Conservation (phyloP, 352 stramenopile genomes). For the Phytophthora nicotianae region DNA sequence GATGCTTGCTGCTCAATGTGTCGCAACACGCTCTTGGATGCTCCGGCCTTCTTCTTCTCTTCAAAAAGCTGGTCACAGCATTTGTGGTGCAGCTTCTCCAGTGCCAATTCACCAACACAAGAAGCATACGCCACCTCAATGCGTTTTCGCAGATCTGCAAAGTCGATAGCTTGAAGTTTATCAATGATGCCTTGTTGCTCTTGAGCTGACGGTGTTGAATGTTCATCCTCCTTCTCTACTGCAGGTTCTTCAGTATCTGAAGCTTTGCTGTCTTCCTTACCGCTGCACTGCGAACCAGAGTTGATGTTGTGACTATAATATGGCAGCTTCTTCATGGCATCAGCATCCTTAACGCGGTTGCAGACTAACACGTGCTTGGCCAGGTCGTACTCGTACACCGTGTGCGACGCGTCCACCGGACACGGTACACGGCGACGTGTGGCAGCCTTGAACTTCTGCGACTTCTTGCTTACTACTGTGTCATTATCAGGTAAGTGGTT, state of each 20-base stretch:
- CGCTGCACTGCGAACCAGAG: constrained; percentile 53
- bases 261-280: neutral
- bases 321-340: constrained; percentile 59
- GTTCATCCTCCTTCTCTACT: constrained; percentile 25
- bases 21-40: constrained; percentile 66
- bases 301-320: constrained; percentile 86
- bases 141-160: constrained; percentile 51
- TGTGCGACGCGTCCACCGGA: constrained; percentile 71
- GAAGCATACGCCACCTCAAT: constrained; percentile 58
- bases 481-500: constrained; percentile 68
- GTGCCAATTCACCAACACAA: constrained; percentile 59
- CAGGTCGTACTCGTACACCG: constrained; percentile 80
- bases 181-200: constrained; percentile 75
- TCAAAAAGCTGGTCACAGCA: constrained; percentile 67
- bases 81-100: constrained; percentile 72
- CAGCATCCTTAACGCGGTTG: constrained; percentile 75
- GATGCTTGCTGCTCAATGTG: constrained; percentile 87
- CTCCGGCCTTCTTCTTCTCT: constrained; percentile 61
- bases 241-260: constrained; percentile 6
- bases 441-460: constrained; percentile 65
- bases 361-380: constrained; percentile 82
- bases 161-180: constrained; percentile 68
- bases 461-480: constrained; percentile 51
- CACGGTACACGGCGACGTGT: constrained; percentile 71
- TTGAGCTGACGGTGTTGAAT: constrained; percentile 42